A percentile compares a stretch with the other conserved stretches of the same genome.
Evolutionary conservation across 768 basidiomycete genomes (phyloP).

Genomic region (Cyclocybe aegerita): DNA sequence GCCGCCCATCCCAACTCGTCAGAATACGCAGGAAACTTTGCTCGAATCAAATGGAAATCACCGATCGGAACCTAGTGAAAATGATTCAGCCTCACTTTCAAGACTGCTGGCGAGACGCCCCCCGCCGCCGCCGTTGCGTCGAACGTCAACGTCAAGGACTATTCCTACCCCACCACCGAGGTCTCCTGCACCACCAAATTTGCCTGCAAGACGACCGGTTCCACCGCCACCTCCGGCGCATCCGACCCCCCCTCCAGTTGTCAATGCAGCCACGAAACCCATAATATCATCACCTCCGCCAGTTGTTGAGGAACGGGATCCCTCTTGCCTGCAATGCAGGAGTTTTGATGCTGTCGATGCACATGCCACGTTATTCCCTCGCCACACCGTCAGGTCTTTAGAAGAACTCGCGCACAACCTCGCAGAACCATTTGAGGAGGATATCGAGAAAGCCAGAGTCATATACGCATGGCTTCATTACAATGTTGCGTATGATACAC

Average conservation of each 20-base stretch:
- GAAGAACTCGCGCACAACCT: conserved; percentile 39
- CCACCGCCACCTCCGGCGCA: background rate
- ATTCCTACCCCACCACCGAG: conserved; percentile 11
- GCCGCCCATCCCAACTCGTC: too few relatives aligned
- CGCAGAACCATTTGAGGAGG: conserved; percentile 38
- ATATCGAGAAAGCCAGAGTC: conserved; percentile 45
- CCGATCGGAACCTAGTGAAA: too few relatives aligned
- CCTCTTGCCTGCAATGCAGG: conserved; percentile 41
- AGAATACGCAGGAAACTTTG: too few relatives aligned
- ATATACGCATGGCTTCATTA: conserved; percentile 48
- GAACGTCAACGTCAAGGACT: conserved; percentile 16
- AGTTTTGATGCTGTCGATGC: conserved; percentile 42
- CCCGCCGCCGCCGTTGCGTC: conserved; percentile 29
- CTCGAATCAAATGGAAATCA: too few relatives aligned
- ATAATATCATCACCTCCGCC: background rate
- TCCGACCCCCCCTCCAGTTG: conserved; percentile 6
- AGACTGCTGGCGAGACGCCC: conserved; percentile 31
- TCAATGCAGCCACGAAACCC: conserved; percentile 18
- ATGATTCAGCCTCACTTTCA: background rate
- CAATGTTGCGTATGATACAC: conserved; percentile 45
- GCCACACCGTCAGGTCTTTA: conserved; percentile 35
- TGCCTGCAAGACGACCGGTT: conserved; percentile 18
- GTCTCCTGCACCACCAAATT: conserved; percentile 25
- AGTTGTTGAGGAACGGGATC: background rate
- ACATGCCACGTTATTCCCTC: conserved; percentile 44